A percentile compares a stretch with the other conserved stretches of the same genome.
Conservation (phyloP, 495 filamentous ascomycete genomes). For the Bryoglossum gracile region DNA sequence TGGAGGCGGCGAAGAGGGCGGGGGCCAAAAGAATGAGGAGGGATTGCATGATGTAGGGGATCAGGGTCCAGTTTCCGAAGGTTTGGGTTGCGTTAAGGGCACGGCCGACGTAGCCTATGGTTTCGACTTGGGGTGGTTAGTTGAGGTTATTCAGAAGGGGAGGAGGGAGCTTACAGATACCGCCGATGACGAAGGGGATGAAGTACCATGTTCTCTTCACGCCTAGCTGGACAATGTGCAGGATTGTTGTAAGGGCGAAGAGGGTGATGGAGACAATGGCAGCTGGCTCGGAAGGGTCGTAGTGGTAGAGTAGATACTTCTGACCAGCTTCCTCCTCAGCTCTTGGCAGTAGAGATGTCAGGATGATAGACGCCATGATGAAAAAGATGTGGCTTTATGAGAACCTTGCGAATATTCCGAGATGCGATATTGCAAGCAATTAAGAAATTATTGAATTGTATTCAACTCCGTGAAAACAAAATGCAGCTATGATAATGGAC, state of each 20-base stretch:
- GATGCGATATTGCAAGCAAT: too few relatives aligned
- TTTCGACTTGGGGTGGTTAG: constrained; percentile 29
- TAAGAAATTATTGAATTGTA: too few relatives aligned
- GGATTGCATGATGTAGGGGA: constrained; percentile 41
- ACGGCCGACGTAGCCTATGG: constrained; percentile 40
- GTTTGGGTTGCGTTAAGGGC: constrained; percentile 32
- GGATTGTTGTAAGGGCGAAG: constrained; percentile 39
- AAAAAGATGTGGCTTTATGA: too few relatives aligned
- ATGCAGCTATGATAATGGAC: too few relatives aligned
- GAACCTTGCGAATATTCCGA: too few relatives aligned
- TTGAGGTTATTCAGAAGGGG: neutral
- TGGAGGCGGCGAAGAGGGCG: constrained; percentile 44
- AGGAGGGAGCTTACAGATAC: constrained; percentile 36
- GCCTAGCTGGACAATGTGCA: constrained; percentile 43
- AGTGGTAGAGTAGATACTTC: constrained; percentile 24
- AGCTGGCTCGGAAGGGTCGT: constrained; percentile 42
- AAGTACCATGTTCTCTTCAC: constrained; percentile 52
- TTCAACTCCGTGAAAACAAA: too few relatives aligned
- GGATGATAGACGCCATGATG: neutral
- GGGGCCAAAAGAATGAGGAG: constrained; percentile 42
- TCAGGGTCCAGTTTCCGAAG: constrained; percentile 24
- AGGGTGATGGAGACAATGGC: constrained; percentile 43
- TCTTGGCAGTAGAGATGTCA: too few relatives aligned
- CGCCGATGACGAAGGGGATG: constrained; percentile 50
- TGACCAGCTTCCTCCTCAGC: too few relatives aligned